Conservation (phyloP, 164 flowering plant genomes). For the Umbilicus rupestris region DNA sequence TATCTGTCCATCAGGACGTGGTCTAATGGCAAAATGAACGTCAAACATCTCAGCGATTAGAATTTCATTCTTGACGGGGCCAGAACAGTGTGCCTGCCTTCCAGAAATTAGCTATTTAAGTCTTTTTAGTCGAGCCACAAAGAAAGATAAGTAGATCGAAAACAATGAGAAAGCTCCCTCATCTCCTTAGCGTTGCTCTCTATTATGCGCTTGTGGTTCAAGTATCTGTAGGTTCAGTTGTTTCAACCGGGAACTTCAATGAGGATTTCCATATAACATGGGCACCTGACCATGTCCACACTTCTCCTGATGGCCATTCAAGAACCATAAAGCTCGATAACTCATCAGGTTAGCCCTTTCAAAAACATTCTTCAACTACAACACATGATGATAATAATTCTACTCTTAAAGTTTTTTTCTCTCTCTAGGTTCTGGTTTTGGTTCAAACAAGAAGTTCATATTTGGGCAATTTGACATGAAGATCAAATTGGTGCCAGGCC, state of each 20-base stretch:
- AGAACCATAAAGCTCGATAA: conserved; percentile 64
- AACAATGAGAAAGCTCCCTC: neutral
- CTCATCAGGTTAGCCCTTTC: conserved; percentile 46
- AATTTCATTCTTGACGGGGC: too few relatives aligned
- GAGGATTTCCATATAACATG: conserved; percentile 71
- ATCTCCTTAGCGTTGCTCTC: neutral
- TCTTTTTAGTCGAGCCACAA: too few relatives aligned
- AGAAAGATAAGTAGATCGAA: neutral
- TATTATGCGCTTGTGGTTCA: conserved; percentile 14
- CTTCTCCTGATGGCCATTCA: conserved; percentile 60
- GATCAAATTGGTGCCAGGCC: conserved; percentile 64
- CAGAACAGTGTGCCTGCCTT: too few relatives aligned
- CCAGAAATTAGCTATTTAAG: too few relatives aligned
- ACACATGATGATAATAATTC: neutral
- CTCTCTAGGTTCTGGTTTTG: conserved; percentile 53
- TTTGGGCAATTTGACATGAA: conserved; percentile 84
- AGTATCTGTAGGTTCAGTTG: conserved; percentile 40
- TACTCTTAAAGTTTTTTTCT: neutral
- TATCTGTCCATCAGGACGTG: too few relatives aligned
- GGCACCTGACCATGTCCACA: conserved; percentile 74
- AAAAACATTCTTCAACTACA: too few relatives aligned
- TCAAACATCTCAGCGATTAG: too few relatives aligned
- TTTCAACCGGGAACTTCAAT: conserved; percentile 75
- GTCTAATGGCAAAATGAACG: too few relatives aligned
- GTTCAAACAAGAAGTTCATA: conserved; percentile 65